These are phyloP conservation scores for Pythium grandisporangium DNA, from an alignment of 352 stramenopile species.

Conservation along the genomic window DNA sequence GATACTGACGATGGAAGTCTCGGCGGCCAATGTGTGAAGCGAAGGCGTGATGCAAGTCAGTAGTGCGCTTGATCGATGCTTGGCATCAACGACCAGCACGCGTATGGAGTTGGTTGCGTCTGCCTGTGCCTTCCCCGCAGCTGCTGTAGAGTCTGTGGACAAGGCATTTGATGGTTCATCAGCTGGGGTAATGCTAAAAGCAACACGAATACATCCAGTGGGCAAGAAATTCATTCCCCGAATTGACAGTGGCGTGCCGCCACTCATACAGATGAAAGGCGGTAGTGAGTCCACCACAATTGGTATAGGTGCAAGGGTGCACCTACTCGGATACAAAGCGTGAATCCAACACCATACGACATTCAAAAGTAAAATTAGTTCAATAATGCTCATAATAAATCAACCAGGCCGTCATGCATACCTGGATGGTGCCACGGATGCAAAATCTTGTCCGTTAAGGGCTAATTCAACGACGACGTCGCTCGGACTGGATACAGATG, in stretches of 20 bases:
- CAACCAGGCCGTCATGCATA: not conserved
- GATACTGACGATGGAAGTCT: conserved; percentile 9
- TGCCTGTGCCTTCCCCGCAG: no score
- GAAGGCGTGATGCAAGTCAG: conserved; percentile 21
- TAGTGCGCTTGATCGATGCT: conserved; percentile 15
- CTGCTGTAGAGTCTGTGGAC: no score
- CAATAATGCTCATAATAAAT: not conserved
- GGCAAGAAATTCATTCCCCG: conserved; percentile 24
- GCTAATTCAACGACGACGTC: conserved; percentile 25
- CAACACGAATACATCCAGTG: conserved; percentile 17
- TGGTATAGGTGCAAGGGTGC: conserved; percentile 10
- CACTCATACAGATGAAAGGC: conserved; percentile 14
- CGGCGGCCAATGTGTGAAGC: conserved; percentile 6
- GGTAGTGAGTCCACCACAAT: conserved; percentile 11
- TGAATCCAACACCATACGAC: no score
- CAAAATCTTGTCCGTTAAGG: conserved; percentile 30
- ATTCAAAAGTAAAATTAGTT: not conserved
- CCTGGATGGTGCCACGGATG: conserved; percentile 15
- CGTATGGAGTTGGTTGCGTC: conserved; percentile 3
- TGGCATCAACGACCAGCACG: conserved; percentile 18
- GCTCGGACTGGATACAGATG: conserved; percentile 12
- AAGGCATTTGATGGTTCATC: no score
- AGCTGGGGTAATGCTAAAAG: conserved; percentile 11
- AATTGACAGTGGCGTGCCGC: conserved; percentile 18
- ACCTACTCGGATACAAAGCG: no score